A percentile compares a stretch with the other conserved stretches of the same genome.
Evolutionary conservation across 2,329 filamentous ascomycete genomes (phyloP).

Genomic region (Arthroderma sp.): DNA sequence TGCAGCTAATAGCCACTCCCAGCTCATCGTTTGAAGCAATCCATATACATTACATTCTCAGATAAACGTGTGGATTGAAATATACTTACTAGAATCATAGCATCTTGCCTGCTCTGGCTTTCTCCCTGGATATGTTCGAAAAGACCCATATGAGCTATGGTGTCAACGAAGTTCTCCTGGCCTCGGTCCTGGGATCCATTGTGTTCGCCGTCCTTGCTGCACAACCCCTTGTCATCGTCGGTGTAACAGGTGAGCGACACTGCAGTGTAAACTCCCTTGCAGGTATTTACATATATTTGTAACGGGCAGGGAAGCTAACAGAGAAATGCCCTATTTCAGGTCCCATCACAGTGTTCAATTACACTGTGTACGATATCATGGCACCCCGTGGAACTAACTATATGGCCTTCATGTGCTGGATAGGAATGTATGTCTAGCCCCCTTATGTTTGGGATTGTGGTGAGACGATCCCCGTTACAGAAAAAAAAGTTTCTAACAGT

Average conservation of each 20-base stretch:
- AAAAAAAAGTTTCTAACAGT: neutral
- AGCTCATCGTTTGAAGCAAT: neutral
- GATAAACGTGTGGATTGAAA: neutral
- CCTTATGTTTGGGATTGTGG: neutral
- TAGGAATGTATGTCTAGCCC: conserved; percentile 51
- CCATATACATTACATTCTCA: neutral
- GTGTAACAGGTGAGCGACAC: conserved; percentile 59
- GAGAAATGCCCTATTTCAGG: conserved; percentile 27
- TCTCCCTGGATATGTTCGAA: conserved; percentile 85
- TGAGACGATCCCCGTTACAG: too few species aligned
- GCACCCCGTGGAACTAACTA: conserved; percentile 64
- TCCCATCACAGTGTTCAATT: conserved; percentile 91
- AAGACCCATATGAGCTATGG: conserved; percentile 76
- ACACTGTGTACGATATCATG: conserved; percentile 86
- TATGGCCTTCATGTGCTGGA: conserved; percentile 83
- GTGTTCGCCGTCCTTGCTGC: conserved; percentile 70
- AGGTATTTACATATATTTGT: conserved; percentile 43
- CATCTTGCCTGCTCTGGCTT: conserved; percentile 74
- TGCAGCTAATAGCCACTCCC: neutral
- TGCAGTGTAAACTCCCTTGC: conserved; percentile 39
- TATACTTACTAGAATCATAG: conserved; percentile 31
- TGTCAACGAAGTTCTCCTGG: conserved; percentile 80
- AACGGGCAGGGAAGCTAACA: conserved; percentile 20
- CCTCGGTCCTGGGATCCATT: conserved; percentile 68
- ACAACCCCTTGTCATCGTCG: conserved; percentile 80